Conservation (phyloP, 2,329 filamentous ascomycete genomes). For the Juglanconis juglandina region DNA sequence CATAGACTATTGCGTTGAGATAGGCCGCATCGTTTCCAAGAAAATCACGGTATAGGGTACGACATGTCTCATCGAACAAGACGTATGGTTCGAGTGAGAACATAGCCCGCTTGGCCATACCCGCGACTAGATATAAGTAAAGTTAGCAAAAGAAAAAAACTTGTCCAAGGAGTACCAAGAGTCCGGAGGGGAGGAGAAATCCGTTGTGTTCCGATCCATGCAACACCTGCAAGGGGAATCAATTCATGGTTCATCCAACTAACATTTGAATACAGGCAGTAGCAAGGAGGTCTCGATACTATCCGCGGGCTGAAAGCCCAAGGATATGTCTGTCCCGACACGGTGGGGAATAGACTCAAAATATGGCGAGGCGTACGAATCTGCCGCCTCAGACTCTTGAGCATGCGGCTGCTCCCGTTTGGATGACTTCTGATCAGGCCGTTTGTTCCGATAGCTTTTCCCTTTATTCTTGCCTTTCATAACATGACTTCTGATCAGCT, state of each 20-base stretch:
- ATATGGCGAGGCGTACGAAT: not conserved
- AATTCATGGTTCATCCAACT: slow-evolving; percentile 4
- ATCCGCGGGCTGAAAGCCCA: slow-evolving; percentile 24
- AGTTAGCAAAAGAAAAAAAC: not conserved
- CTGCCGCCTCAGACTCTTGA: too few species aligned
- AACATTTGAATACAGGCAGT: slow-evolving; percentile 28
- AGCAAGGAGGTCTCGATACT: slow-evolving; percentile 25
- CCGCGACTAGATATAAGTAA: slow-evolving; percentile 25
- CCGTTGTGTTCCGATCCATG: too few species aligned
- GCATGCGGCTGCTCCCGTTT: not conserved
- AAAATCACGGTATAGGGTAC: slow-evolving; percentile 27
- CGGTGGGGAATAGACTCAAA: slow-evolving; percentile 12
- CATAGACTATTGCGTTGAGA: slow-evolving; percentile 34
- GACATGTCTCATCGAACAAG: slow-evolving; percentile 24
- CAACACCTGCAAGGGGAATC: too few species aligned
- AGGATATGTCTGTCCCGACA: slow-evolving; percentile 23
- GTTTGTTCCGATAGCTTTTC: slow-evolving; percentile 20
- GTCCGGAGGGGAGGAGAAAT: too few species aligned
- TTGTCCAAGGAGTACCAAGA: too few species aligned
- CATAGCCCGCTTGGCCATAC: slow-evolving; percentile 29
- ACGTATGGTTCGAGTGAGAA: slow-evolving; percentile 32
- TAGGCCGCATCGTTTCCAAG: slow-evolving; percentile 32
- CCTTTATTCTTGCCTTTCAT: slow-evolving; percentile 41
- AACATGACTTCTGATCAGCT: slow-evolving; percentile 38
- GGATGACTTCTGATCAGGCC: not conserved